Evolutionary conservation across 2,329 filamentous ascomycete genomes (phyloP).

Genomic region (Aurifilum marmelostoma): DNA sequence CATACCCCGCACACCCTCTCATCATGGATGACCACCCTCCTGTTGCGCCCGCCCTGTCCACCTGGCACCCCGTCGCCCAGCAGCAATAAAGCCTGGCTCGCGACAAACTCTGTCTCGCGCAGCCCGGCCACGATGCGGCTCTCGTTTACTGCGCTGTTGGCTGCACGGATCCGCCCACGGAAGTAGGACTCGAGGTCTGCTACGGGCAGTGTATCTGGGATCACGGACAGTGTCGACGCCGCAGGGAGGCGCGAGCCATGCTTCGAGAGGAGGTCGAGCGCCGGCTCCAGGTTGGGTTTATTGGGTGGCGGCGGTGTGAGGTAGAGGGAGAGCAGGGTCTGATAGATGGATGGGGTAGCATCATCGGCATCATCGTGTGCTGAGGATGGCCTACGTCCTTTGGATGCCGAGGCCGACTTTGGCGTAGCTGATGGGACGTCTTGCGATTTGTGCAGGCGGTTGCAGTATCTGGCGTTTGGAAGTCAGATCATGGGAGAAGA

Average conservation of each 20-base stretch:
- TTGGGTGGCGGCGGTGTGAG: conserved; percentile 78
- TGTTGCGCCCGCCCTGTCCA: conserved; percentile 57
- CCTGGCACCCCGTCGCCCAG: conserved; percentile 68
- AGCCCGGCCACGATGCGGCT: conserved; percentile 76
- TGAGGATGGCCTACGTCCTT: conserved; percentile 40
- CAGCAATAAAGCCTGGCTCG: conserved; percentile 71
- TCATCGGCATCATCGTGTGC: conserved; percentile 49
- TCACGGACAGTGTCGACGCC: conserved; percentile 80
- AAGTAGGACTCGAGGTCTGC: conserved; percentile 87
- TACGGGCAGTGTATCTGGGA: conserved; percentile 79
- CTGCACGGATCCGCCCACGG: conserved; percentile 82
- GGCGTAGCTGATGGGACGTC: conserved; percentile 43
- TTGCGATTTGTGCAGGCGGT: conserved; percentile 73
- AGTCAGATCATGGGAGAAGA: conserved; percentile 12
- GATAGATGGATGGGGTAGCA: conserved; percentile 78
- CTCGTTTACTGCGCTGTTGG: conserved; percentile 81
- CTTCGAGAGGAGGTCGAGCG: conserved; percentile 83
- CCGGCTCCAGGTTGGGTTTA: conserved; percentile 73
- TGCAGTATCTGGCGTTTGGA: conserved; percentile 71
- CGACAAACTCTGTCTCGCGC: conserved; percentile 77
- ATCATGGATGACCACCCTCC: conserved; percentile 80
- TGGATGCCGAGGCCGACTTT: conserved; percentile 35
- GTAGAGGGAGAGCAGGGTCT: conserved; percentile 87
- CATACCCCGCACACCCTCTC: conserved; percentile 91
- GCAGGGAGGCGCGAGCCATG: conserved; percentile 92